Base-by-base conservation (phyloP, 306 rosid genomes). In the Medicago arabica region DNA sequence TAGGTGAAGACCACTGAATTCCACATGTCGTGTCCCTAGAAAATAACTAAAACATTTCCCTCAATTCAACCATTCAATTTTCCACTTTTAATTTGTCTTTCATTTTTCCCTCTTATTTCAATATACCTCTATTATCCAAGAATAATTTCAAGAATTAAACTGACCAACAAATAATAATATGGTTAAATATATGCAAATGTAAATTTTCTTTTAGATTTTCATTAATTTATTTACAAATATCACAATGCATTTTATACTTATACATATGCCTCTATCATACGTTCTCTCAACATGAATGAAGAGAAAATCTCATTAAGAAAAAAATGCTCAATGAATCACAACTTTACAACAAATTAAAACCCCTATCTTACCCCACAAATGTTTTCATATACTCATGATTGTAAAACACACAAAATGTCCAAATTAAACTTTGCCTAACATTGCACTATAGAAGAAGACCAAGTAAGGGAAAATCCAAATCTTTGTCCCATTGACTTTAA, bases 401-500 rank as follows among this genome's bases (percentile, higher is more conserved):
- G 7, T 58, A 5, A 58, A 28, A 28, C 16, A 40, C 16, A 64
- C 7, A 64, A 40, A 18, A 18, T 65, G n/a, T 5, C 69, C 25
- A 23, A 11, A 47, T 74, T 74, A 74, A 28, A 13, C 36, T 44
- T 23, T 60, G 2, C 39, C 60, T 51, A 74, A 74, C 46, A 31
- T 47, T 61, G 62, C 62, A 46, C 65, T 46, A 61, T 46, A 23
- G 57, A 67, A 55, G 53, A 73, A 67, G 55, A 58, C 60, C 69
- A 64, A 28, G 23, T 23, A 18, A 62, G 10, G 43, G 47, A 57
- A 74, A 67, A 46, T 17, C 75, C 40, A 82, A 67, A 82, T 82
- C 79, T 78, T 78, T 78, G 83, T 73, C 63, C 40, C 69, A 50
- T 82, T 82, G 83, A 82, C 80, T 74, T 19, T 50, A 72, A 49